Conservation (phyloP, 164 flowering plant species). For the Vitis rupestris region DNA sequence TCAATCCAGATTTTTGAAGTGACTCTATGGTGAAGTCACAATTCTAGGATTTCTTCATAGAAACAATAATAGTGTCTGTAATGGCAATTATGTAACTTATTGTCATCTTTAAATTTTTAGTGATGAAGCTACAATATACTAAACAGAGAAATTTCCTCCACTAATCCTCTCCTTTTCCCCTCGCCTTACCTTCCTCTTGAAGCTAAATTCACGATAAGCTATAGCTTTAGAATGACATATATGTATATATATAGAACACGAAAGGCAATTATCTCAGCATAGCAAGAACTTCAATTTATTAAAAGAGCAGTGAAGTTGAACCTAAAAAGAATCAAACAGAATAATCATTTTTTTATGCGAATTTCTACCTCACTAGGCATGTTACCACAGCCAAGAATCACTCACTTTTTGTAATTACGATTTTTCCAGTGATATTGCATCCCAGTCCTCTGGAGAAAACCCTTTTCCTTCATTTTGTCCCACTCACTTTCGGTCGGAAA, state of each 20-base stretch:
- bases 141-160: background rate
- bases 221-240: background rate
- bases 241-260: too few relatives aligned
- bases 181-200: background rate
- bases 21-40: too few relatives aligned
- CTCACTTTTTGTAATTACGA: conserved; percentile 73
- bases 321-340: too few relatives aligned
- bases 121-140: background rate
- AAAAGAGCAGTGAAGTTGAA: too few relatives aligned
- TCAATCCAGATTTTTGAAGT: too few relatives aligned
- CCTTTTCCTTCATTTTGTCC: conserved; percentile 57
- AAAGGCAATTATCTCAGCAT: too few relatives aligned
- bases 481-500: conserved; percentile 78
- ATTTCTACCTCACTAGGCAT: background rate
- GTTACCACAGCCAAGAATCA: conserved; percentile 3
- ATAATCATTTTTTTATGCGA: background rate
- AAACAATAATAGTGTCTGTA: too few relatives aligned
- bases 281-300: too few relatives aligned
- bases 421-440: conserved; percentile 99
- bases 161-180: background rate
- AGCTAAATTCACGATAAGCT: background rate
- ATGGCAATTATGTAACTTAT: too few relatives aligned
- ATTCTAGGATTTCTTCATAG: too few relatives aligned
- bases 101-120: too few relatives aligned
- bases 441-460: conserved; percentile 83